Conservation (phyloP, 805 yeast genomes). For the Yamadazyma nakazawae region DNA sequence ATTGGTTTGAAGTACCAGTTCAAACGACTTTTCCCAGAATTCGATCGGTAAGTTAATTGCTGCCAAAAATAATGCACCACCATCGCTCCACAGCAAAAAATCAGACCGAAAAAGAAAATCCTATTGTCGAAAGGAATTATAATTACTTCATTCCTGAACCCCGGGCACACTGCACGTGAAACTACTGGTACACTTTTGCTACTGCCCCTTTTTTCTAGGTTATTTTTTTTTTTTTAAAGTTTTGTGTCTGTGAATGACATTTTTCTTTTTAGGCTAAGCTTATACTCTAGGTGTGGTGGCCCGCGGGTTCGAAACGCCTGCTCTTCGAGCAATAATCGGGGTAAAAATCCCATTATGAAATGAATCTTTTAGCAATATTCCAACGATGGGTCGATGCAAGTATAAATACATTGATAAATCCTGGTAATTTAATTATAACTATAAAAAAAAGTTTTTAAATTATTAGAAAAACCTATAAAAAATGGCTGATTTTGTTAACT, state of each 20-base stretch:
- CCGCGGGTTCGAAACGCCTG: not conserved
- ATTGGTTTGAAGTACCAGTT: constrained; percentile 18
- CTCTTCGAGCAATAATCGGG: not conserved
- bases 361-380: constrained; percentile 1
- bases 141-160: not conserved
- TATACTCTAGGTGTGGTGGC: not conserved
- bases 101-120: too few relatives aligned
- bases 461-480: not conserved
- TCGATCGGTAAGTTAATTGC: not conserved
- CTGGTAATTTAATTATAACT: not conserved
- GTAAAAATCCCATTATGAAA: not conserved
- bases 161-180: not conserved
- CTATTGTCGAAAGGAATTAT: too few relatives aligned
- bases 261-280: not conserved
- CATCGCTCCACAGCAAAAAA: too few relatives aligned
- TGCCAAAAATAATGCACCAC: not conserved
- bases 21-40: constrained; percentile 10
- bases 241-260: not conserved
- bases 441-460: not conserved
- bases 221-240: too few relatives aligned
- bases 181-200: not conserved
- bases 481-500: constrained; percentile 1
- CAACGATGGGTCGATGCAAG: not conserved
- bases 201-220: not conserved
- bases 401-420: not conserved